Evolutionary conservation across 2,329 filamentous ascomycete species (phyloP), one percentile per base, ranked within the genome.

Genomic region (Exophiala mesophila): DNA sequence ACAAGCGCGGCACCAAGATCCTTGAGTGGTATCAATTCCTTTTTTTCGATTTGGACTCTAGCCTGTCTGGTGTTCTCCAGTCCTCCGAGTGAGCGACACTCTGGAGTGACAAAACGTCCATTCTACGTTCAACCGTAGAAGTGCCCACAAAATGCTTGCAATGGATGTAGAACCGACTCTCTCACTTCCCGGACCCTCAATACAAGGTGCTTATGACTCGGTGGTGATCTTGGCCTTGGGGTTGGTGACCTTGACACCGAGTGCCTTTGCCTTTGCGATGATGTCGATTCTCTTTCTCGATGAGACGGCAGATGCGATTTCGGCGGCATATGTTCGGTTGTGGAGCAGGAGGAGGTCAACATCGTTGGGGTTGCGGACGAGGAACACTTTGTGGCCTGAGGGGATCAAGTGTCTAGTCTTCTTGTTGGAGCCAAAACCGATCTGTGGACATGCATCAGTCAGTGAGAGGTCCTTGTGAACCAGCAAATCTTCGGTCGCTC

Each of bases 241-340:
- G 81, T 98, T 98, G 69, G 92, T 98, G 71, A 98, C 90, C 86
- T 98, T 98, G 71, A 98, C 92, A 68, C 89, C 88, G 67, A 98
- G 77, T 74, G 94, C 84, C 86, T 97, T 97, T 58, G 92, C 92
- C 72, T 90, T 86, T 67, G 87, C 80, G 65, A 98, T 82, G 74
- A 98, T 98, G 66, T 96, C 89, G 73, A 98, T 83, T 73, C 92
- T 83, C 87, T 98, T 98, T 74, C 90, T 81, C 68, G 92, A 94
- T 54, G 92, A 98, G 71, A 98, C 92, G 71, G 87, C 85, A 80
- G 94, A 88, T 70, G 85, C 87, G 71, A 98, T 98, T 82, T 98
- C 92, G 69, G 92, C 92, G 69, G 92, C 92, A 76, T 87, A 96
- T 73, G 88, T 94, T 71, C 85, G 84, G 87, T 97, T 97, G 85